Evolutionary conservation across 1,284 basidiomycete species (phyloP), one percentile per base, ranked within the genome.

Genomic region (Pseudozyma tsukubaensis): DNA sequence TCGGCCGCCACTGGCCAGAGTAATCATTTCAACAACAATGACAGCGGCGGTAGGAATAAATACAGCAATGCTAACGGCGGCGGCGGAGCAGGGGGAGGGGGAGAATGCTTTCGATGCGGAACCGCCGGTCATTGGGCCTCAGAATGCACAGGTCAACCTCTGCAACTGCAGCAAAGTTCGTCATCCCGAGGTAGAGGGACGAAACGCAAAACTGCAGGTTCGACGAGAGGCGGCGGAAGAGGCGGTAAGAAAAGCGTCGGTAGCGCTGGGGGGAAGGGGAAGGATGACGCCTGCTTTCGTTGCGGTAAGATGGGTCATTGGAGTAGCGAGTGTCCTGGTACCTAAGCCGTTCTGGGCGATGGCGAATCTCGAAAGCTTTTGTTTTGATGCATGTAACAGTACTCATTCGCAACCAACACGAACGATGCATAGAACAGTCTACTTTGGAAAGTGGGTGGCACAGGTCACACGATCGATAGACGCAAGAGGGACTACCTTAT

Each of bases 221-320:
- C 36, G 14, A 18, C 47, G 10, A 40, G 55, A 21, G 39, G 55
- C 2, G 29, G 45, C 32, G 48, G 59, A 2, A 45, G 64, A 5
- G 29, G 50, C 40, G 42, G 42, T 1, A 43, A 43, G 42, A 43
- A 43, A 18, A 44, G 44, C 0, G 34, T 56, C 35, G 57, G 53
- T 0, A 50, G 35, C 32, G 45, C 56, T 36, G 54, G 57, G 10
- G 29, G 44, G 18, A 32, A 50, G 14, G 56, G 57, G 1, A 70
- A 70, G 39, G 60, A 64, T 12, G 72, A 61, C 39, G 58, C 54
- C 9, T 72, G 73, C 29, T 72, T 72, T 54, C 36, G 51, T 37
- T 66, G 62, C 53, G 65, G 65, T 21, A 45, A 72, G 62, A 61
- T 71, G 10, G 83, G 79, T 2, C 83, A 84, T 60, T 84, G 79